Conservation (phyloP, 768 basidiomycete species). For the Podaxis sp. region DNA sequence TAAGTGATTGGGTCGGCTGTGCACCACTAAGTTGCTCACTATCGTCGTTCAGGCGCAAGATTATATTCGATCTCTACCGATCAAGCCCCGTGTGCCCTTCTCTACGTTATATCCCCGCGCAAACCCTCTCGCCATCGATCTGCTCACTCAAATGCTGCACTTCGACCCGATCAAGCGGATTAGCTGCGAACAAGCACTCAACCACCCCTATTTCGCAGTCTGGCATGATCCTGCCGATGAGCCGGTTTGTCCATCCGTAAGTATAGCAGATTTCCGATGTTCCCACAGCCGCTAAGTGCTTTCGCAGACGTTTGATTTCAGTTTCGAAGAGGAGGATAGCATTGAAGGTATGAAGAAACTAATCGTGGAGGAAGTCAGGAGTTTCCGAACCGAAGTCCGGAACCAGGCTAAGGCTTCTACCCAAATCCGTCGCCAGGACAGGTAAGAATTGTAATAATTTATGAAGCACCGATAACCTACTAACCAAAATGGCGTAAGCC, state of each 20-base stretch:
- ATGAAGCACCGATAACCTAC: background rate
- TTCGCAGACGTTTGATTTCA: slow-evolving; percentile 85
- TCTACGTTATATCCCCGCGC: slow-evolving; percentile 89
- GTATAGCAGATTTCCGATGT: slow-evolving; percentile 14
- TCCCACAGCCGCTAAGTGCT: background rate
- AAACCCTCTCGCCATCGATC: slow-evolving; percentile 90
- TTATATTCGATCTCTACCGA: slow-evolving; percentile 96
- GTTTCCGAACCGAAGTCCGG: slow-evolving; percentile 88
- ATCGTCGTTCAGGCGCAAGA: slow-evolving; percentile 72
- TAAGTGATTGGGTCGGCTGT: slow-evolving; percentile 29
- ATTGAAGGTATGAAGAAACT: slow-evolving; percentile 97
- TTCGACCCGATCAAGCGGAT: slow-evolving; percentile 97
- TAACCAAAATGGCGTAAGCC: slow-evolving; percentile 31
- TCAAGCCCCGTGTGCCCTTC: slow-evolving; percentile 93
- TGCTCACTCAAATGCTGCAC: slow-evolving; percentile 85
- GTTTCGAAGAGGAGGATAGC: slow-evolving; percentile 93
- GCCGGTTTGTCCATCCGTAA: slow-evolving; percentile 74
- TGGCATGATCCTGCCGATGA: slow-evolving; percentile 99
- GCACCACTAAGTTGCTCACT: background rate
- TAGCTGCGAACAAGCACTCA: slow-evolving; percentile 91
- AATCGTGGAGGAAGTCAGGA: slow-evolving; percentile 88
- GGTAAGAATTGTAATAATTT: slow-evolving; percentile 35
- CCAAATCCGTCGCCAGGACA: slow-evolving; percentile 75
- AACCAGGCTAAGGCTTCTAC: slow-evolving; percentile 71
- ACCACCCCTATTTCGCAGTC: slow-evolving; percentile 91